Evolutionary conservation across 345 rosid species (phyloP).

Genomic region (Pistacia atlantica): DNA sequence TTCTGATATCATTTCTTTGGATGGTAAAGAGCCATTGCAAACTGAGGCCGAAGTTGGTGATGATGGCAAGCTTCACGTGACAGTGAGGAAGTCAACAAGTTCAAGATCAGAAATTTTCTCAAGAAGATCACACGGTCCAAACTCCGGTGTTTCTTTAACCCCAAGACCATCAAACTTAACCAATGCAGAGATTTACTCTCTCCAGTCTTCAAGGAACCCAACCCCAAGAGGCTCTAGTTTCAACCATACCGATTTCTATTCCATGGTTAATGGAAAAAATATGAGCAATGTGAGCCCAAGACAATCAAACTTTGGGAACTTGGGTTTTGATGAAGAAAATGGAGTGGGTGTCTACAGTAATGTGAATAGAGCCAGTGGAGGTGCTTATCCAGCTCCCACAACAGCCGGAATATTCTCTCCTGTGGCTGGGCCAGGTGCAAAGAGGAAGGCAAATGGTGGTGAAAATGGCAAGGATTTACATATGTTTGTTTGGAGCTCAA

Average conservation of each 20-base stretch:
- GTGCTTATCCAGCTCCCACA: constrained; percentile 61
- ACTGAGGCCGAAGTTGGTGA: constrained; percentile 67
- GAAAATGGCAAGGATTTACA: constrained; percentile 83
- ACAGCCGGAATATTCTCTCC: constrained; percentile 74
- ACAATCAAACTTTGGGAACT: constrained; percentile 61
- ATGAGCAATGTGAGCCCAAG: constrained; percentile 55
- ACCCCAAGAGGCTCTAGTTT: constrained; percentile 77
- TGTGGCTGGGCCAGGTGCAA: constrained; percentile 37
- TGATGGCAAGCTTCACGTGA: constrained; percentile 75
- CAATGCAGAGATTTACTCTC: constrained; percentile 76
- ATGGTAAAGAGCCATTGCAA: constrained; percentile 72
- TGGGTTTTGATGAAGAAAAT: constrained; percentile 60
- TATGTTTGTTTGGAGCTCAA: constrained; percentile 98
- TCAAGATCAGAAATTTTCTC: constrained; percentile 71
- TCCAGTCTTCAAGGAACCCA: constrained; percentile 68
- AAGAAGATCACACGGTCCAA: constrained; percentile 58
- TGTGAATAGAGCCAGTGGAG: constrained; percentile 35
- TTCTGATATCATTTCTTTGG: constrained; percentile 71
- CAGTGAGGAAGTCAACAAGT: constrained; percentile 65
- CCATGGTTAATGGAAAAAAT: constrained; percentile 59
- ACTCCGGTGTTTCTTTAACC: constrained; percentile 65
- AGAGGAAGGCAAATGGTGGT: constrained; percentile 47
- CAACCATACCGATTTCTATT: constrained; percentile 64
- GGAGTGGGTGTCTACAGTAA: constrained; percentile 41
- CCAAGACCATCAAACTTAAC: constrained; percentile 76